A percentile compares a stretch with the other conserved stretches of the same genome.
Conservation (phyloP, 2,329 filamentous ascomycete species). For the Phaeosphaeria sp. region DNA sequence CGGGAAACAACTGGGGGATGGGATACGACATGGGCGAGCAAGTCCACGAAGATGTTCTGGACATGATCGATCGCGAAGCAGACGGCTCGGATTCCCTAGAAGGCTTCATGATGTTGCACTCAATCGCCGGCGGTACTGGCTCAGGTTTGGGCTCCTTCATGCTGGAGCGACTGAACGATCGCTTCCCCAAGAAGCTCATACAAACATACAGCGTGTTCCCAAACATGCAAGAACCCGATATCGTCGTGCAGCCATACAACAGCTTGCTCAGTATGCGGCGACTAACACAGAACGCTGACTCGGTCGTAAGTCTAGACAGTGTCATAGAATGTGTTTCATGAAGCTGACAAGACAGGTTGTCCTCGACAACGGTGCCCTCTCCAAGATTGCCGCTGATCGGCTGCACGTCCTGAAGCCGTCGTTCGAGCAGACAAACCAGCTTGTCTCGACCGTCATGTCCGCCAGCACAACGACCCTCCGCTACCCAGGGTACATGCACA, state of each 20-base stretch:
- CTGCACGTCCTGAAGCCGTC: conserved; percentile 95
- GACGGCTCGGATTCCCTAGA: conserved; percentile 98
- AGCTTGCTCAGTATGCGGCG: conserved; percentile 90
- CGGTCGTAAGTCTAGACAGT: conserved; percentile 67
- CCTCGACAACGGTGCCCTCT: conserved; percentile 92
- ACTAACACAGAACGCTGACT: conserved; percentile 94
- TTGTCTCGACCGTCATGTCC: conserved; percentile 96
- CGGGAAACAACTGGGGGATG: conserved; percentile 98
- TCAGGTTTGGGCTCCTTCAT: conserved; percentile 96
- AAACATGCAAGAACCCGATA: conserved; percentile 87
- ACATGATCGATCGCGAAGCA: conserved; percentile 98
- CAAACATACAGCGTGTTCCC: conserved; percentile 99
- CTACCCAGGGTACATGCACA: conserved; percentile 99
- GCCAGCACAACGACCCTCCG: conserved; percentile 94
- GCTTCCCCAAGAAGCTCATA: conserved; percentile 98
- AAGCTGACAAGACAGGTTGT: conserved; percentile 66
- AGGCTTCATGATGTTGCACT: conserved; percentile 98
- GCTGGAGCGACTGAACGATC: conserved; percentile 92
- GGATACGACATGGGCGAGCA: conserved; percentile 92
- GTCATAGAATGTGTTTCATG: background rate
- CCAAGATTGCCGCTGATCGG: conserved; percentile 90
- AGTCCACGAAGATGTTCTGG: conserved; percentile 96
- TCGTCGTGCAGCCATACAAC: conserved; percentile 98
- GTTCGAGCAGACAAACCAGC: conserved; percentile 96
- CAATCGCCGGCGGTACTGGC: conserved; percentile 95